A percentile compares a stretch with the other conserved stretches of the same genome.
phyloP scores from a whole-genome alignment of 345 rosid genomes.

The Citrus inodora region DNA sequence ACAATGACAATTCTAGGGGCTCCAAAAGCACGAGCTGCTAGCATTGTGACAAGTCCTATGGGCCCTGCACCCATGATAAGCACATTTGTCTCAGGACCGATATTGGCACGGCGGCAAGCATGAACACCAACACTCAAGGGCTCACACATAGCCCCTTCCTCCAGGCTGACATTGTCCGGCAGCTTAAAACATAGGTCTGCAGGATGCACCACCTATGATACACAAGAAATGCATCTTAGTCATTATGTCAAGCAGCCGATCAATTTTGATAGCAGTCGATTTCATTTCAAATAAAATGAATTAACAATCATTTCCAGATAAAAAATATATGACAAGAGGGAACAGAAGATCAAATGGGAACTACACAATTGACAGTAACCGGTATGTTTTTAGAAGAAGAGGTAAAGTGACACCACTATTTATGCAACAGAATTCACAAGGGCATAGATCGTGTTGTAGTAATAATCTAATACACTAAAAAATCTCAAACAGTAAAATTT shows the following conservation, averaged over 20 bases:
- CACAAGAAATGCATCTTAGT: neutral
- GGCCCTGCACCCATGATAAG: slow-evolving; percentile 92
- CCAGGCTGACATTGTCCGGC: slow-evolving; percentile 85
- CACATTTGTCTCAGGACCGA: slow-evolving; percentile 68
- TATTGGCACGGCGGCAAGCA: slow-evolving; percentile 81
- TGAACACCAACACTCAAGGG: slow-evolving; percentile 93
- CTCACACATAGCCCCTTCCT: slow-evolving; percentile 98
- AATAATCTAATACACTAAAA: neutral
- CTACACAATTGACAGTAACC: neutral
- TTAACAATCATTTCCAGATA: neutral
- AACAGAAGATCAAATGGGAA: neutral
- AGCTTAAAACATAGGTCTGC: slow-evolving; percentile 84
- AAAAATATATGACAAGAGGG: neutral
- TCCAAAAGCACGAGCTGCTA: slow-evolving; percentile 91
- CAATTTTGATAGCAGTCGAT: neutral
- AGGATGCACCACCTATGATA: slow-evolving; percentile 80
- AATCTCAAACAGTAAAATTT: neutral
- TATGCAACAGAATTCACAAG: neutral
- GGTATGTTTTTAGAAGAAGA: neutral
- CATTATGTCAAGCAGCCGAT: neutral
- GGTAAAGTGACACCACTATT: neutral
- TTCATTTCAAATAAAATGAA: neutral
- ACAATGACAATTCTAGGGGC: slow-evolving; percentile 72
- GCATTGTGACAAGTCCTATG: slow-evolving; percentile 79
- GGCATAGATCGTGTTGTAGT: neutral